Evolutionary conservation across 371 early-diverging fungal genomes (phyloP), one percentile per base, ranked within the genome.

Genomic region (Mortierella sp.): DNA sequence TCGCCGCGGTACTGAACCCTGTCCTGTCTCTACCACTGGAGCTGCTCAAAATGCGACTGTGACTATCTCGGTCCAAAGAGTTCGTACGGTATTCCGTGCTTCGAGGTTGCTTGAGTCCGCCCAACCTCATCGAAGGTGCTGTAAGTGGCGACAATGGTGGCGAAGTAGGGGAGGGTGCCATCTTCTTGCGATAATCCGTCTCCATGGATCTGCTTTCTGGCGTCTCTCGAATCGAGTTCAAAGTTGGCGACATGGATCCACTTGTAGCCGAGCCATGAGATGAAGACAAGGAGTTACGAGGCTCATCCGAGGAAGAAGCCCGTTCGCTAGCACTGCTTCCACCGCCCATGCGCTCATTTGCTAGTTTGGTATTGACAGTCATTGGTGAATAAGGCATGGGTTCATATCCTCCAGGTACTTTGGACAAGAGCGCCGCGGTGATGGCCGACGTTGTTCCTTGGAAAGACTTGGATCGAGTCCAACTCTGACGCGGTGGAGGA

Each of bases 401-500:
- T 26, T 14, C 9, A 26, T 19, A 16, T 16, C 43, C 34, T 7
- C 10, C 34, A 34, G 10, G 10, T 34, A 34, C 34, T 34, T 43
- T 42, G 30, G 27, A 50, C 13, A 49, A 24, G 4, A 60, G 39
- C 2, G 66, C 30, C 7, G 54, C 51, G 16, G 61, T 8, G n/a
- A 46, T 48, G 18, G 67, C 52, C 4, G 58, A 27, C 5, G 62
- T 47, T 6, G 60, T 23, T 34, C 64, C 61, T 50, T 73, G 74
- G 74, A 64, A 67, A 1, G 74, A 73, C 34, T 73, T 73, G 28
- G 74, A 64, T 12, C 74, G 59, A 0, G 47, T 39, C 74, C 74
- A 73, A 30, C 64, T 69, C 51, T 76, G 76, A 23, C 76, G 65
- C 9, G 76, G 76, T 8, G 76, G 76, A 10, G 76, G 76, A 0